Percentiles rank a stretch among this genome's conserved stretches.
Conservation (phyloP, 140 eudicot species). For the Cichorium intybus region DNA sequence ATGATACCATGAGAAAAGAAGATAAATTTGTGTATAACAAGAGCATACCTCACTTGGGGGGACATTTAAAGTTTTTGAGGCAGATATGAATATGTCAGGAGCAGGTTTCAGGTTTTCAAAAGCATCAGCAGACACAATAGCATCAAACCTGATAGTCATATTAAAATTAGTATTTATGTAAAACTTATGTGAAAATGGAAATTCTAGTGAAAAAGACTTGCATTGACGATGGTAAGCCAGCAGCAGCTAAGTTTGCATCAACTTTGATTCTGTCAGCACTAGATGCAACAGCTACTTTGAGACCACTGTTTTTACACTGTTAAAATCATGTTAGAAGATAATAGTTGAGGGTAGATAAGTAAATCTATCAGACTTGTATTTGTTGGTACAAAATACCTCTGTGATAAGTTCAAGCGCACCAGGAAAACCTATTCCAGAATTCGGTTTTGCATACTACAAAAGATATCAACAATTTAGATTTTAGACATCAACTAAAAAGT, state of each 20-base stretch:
- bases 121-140: conserved; percentile 98
- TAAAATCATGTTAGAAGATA: conserved; percentile 21
- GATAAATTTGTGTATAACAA: neutral
- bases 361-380: conserved; percentile 10
- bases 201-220: conserved; percentile 34
- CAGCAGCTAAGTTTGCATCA: conserved; percentile 94
- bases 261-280: conserved; percentile 98
- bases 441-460: conserved; percentile 94
- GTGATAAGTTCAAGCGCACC: conserved; percentile 91
- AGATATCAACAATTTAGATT: neutral
- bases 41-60: conserved; percentile 77
- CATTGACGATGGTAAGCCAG: conserved; percentile 84
- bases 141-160: conserved; percentile 77
- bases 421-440: conserved; percentile 97
- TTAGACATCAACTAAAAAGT: conserved; percentile 4
- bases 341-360: conserved; percentile 1
- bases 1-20: neutral
- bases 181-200: neutral
- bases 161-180: conserved; percentile 12
- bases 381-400: conserved; percentile 47
- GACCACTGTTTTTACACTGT: conserved; percentile 90
- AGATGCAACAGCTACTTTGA: conserved; percentile 98
- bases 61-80: conserved; percentile 71
- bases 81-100: conserved; percentile 93
- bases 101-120: conserved; percentile 98